These are phyloP conservation scores for Arthrinium phaeospermum DNA, from an alignment of 2,329 filamentous ascomycete species.

Conservation along the genomic window DNA sequence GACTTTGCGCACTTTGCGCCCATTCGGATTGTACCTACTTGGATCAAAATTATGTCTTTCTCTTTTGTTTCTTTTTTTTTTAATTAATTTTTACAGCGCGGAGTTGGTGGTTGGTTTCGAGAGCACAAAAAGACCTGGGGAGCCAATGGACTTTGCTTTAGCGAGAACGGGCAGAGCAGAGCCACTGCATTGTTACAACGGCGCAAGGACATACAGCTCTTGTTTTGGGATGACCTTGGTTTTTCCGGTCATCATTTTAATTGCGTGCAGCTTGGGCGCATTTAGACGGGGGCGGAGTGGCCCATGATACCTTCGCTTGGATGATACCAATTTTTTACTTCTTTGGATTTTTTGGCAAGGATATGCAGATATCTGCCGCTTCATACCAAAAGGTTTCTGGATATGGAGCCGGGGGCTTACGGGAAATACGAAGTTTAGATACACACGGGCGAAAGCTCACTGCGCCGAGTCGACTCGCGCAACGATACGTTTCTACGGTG, in stretches of 20 bases:
- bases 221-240: slow-evolving; percentile 18
- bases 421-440: slow-evolving; percentile 33
- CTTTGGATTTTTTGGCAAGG: slow-evolving; percentile 19
- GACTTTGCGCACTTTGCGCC: slow-evolving; percentile 27
- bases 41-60: slow-evolving; percentile 20
- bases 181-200: slow-evolving; percentile 17
- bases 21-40: slow-evolving; percentile 21
- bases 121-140: slow-evolving; percentile 22
- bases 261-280: slow-evolving; percentile 22
- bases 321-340: slow-evolving; percentile 38
- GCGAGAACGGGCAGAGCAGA: slow-evolving; percentile 16
- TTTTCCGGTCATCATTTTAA: slow-evolving; percentile 29
- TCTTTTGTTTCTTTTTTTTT: slow-evolving; percentile 35
- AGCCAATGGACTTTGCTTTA: slow-evolving; percentile 15
- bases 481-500: slow-evolving; percentile 37
- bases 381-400: slow-evolving; percentile 28
- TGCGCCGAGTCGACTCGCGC: slow-evolving; percentile 25
- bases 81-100: slow-evolving; percentile 39
- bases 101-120: slow-evolving; percentile 39
- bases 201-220: neutral
- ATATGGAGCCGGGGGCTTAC: slow-evolving; percentile 29
- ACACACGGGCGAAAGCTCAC: slow-evolving; percentile 33
- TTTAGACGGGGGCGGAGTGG: slow-evolving; percentile 31
- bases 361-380: slow-evolving; percentile 30
- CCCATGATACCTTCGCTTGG: slow-evolving; percentile 39